A percentile compares a stretch with the other conserved stretches of the same genome.
Evolutionary conservation across 371 early-diverging fungal species (phyloP).

Genomic region (Choanephora cucurbitarum): DNA sequence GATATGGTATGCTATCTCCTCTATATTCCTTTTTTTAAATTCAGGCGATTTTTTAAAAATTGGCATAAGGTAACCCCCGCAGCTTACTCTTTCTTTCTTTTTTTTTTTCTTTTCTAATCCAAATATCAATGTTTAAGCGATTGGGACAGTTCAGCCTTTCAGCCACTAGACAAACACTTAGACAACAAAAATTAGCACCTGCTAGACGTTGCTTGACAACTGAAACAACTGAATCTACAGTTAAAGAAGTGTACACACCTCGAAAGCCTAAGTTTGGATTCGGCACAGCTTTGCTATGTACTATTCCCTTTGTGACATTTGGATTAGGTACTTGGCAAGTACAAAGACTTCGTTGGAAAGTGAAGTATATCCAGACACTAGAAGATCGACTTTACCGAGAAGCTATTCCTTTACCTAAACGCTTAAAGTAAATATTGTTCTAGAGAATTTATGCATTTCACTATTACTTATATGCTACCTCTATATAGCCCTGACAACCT

Average conservation of each 20-base stretch:
- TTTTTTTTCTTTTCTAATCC: neutral
- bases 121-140: constrained; percentile 7
- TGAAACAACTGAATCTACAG: constrained; percentile 5
- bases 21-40: too few species aligned
- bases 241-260: constrained; percentile 23
- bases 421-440: constrained; percentile 51
- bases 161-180: neutral
- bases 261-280: constrained; percentile 36
- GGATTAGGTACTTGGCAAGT: constrained; percentile 92
- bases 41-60: too few species aligned
- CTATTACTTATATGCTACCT: neutral
- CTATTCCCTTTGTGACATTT: constrained; percentile 81
- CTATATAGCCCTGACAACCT: constrained; percentile 41
- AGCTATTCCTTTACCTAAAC: constrained; percentile 71
- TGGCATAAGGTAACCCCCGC: too few species aligned
- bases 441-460: neutral
- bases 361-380: constrained; percentile 71
- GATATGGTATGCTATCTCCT: too few species aligned
- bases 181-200: neutral
- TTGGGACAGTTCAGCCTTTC: constrained; percentile 15
- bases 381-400: constrained; percentile 67
- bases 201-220: constrained; percentile 2
- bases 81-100: neutral
- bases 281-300: constrained; percentile 47
- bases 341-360: constrained; percentile 89